Base-by-base conservation (phyloP, 352 stramenopile genomes). In the Pythium volutum region DNA sequence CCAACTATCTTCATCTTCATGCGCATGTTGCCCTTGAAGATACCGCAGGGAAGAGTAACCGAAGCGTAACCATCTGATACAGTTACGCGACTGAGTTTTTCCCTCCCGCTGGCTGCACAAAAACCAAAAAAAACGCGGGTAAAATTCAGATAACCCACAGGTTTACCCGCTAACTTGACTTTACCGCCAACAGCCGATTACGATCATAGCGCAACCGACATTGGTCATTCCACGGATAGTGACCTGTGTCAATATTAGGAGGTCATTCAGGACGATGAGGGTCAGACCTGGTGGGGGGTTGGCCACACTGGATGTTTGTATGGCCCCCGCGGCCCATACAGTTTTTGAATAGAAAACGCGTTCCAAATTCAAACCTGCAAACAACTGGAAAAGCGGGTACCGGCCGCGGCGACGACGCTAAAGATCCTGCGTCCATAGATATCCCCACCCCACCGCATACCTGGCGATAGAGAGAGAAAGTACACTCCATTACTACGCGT, bases 321-420 rank as follows among this genome's bases (percentile, higher is more conserved):
- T 75, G 25, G 20, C 1, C 15, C 16, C 0, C 5, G 46, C 54
- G 18, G 15, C 41, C 25, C 34, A 73, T 78, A 76, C 71, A 76
- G 54, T 52, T 52, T 60, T 56, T 71, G 69, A 75, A 73, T 75
- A 39, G 50, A 26, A 51, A 47, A 18, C 34, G 55, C 46, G 56
- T 70, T 73, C 68, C 67, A 73, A 76, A 73, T 75, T 69, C 63
- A 66, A 74, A 77, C 63, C 56, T 55, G 51, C 69, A 76, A 69
- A 75, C 64, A 80, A 88, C 75, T 20, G 31, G 11, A 42, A 55
- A 52, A 56, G 36, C 33, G 36, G 47, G 47, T 57, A 51, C 23
- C n/a, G 1, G 18, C 15, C 14, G 45, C 43, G 20, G 3, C 55
- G 43, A 27, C 55, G 43, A n/a, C 41, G 27, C 7, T 14, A 29